Evolutionary conservation across 495 filamentous ascomycete genomes (phyloP), one percentile per base, ranked within the genome.

Genomic region (Chaetomidium leptoderma): DNA sequence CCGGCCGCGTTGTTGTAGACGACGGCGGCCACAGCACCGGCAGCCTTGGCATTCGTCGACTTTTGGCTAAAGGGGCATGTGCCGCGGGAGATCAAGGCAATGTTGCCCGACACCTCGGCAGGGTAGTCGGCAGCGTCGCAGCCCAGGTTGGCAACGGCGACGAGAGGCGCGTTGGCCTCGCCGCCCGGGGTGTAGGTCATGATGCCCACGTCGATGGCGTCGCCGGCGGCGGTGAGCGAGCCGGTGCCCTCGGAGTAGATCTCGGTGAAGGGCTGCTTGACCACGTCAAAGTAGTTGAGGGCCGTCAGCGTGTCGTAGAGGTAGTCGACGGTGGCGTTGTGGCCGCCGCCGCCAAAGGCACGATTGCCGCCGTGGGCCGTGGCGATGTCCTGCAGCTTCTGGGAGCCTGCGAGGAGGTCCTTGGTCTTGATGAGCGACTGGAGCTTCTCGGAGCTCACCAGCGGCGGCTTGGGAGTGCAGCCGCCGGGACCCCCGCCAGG

Each of bases 1-100:
- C 84, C 86, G 0, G 67, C 67, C 14, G 67, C 76, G 63, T 88
- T 87, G 73, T 89, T 88, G 70, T 88, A 89, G 53, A 88, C 75
- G 62, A 89, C 64, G 0, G 76, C 73, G 0, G 73, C 87, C 14
- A 69, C 63, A 9, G 87, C 86, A 32, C 84, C 78, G 21, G 85
- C 83, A 2, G 69, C 66, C n/a, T 78, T 80, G 6, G 86, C 86
- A 6, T 79, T 68, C 7, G 75, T 70, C 16, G 83, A 74, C 70
- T 90, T 89, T 11, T 78, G 58, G 33, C 72, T 80, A 55, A 89
- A 89, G 13, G 75, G 65, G 58, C 86, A 90, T 10, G 69, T 64
- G 44, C 86, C 85, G 39, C 87, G 82, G 21, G 77, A 72, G 58
- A 89, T 74, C 33, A 90, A 77, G 36, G 83, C 86, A 37, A 89